These are phyloP conservation scores for Taphrina communis DNA, from an alignment of 1,139 yeast genomes.

Conservation along the genomic window DNA sequence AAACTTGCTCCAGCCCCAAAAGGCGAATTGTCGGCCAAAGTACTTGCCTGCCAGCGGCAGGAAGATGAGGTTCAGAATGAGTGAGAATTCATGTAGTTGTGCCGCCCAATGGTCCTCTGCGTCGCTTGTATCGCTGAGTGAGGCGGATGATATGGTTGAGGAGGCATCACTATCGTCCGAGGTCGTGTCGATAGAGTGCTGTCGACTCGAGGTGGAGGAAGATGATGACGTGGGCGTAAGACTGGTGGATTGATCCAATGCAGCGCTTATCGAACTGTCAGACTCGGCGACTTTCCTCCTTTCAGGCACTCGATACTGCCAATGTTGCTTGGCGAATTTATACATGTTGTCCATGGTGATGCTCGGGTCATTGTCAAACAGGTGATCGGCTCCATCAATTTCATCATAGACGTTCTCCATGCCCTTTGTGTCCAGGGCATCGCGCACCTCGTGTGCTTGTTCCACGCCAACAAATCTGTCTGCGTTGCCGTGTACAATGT, in stretches of 20 bases:
- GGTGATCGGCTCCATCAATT: slow-evolving; percentile 26
- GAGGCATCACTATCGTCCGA: not conserved
- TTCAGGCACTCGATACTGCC: not conserved
- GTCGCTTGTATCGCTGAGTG: not conserved
- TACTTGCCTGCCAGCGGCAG: slow-evolving; percentile 37
- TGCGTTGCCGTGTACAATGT: slow-evolving; percentile 28
- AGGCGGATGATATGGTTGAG: not conserved
- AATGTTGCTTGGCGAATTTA: not conserved
- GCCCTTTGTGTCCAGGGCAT: slow-evolving; percentile 1
- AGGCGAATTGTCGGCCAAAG: slow-evolving; percentile 41
- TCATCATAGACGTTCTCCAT: slow-evolving; percentile 9
- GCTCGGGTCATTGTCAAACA: slow-evolving; percentile 14
- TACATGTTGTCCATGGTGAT: slow-evolving; percentile 22
- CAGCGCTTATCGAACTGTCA: not conserved
- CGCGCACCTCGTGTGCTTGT: slow-evolving; percentile 16
- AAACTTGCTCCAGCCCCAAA: slow-evolving; percentile 36
- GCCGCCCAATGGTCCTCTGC: slow-evolving; percentile 35
- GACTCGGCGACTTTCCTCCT: not conserved
- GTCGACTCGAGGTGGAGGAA: not conserved
- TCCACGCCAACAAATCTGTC: slow-evolving; percentile 27
- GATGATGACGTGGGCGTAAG: not conserved
- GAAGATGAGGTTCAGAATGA: slow-evolving; percentile 26
- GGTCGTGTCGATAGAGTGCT: slow-evolving; percentile 14
- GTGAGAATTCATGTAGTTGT: slow-evolving; percentile 27
- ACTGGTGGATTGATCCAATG: not conserved